These are phyloP conservation scores for Ceratocystis smalleyi DNA, from an alignment of 2,329 filamentous ascomycete genomes.

Conservation along the genomic window DNA sequence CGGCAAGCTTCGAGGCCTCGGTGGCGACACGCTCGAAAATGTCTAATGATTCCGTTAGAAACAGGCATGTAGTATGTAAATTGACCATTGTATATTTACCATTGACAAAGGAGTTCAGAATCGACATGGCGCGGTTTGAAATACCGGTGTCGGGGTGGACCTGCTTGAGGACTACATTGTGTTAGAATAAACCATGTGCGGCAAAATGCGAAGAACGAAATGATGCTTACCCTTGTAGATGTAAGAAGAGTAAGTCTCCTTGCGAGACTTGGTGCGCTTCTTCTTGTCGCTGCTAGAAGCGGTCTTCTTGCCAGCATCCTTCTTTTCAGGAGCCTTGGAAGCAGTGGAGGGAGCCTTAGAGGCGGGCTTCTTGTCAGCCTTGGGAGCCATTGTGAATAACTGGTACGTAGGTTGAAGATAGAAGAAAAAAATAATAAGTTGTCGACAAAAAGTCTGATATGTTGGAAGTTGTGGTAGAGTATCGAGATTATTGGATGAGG, in stretches of 20 bases:
- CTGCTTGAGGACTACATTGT: constrained; percentile 79
- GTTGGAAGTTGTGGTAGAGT: constrained; percentile 19
- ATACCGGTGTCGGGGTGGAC: constrained; percentile 99
- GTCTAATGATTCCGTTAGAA: constrained; percentile 39
- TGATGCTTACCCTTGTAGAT: constrained; percentile 87
- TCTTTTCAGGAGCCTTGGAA: constrained; percentile 71
- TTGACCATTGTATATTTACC: constrained; percentile 39
- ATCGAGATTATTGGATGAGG: constrained; percentile 16
- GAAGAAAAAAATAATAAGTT: constrained; percentile 12
- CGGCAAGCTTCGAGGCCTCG: constrained; percentile 95
- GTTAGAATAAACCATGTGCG: constrained; percentile 13
- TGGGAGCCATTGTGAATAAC: constrained; percentile 74
- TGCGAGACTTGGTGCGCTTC: constrained; percentile 99
- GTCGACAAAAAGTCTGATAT: neutral
- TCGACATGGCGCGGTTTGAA: constrained; percentile 99
- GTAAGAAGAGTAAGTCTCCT: constrained; percentile 99
- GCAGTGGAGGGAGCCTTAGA: constrained; percentile 79
- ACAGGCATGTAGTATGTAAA: neutral
- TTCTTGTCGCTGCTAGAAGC: constrained; percentile 95
- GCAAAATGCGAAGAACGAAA: constrained; percentile 11
- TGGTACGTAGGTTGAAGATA: constrained; percentile 18
- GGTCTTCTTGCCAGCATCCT: constrained; percentile 99
- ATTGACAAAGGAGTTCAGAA: constrained; percentile 99
- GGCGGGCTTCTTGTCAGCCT: constrained; percentile 97
- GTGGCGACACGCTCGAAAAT: constrained; percentile 99